phyloP scores from a whole-genome alignment of 441 rosid genomes.

The Gossypium laxum region DNA sequence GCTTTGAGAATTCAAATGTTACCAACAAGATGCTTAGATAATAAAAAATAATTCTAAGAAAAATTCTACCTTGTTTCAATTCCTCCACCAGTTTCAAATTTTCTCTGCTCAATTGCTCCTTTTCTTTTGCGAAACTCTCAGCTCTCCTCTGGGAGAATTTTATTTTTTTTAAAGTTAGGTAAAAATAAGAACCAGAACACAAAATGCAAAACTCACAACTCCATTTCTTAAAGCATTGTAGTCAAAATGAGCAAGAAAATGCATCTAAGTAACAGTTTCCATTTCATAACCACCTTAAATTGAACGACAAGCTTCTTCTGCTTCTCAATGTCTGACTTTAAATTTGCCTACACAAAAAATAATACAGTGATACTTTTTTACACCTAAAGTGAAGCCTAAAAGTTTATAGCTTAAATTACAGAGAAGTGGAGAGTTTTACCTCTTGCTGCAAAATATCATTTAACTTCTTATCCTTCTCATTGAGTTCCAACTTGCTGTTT shows the following conservation, averaged over 20 bases:
- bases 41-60: background rate
- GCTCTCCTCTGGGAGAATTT: constrained; percentile 29
- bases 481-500: constrained; percentile 49
- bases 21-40: constrained; percentile 13
- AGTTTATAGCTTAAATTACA: background rate
- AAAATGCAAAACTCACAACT: background rate
- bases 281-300: constrained; percentile 35
- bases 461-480: constrained; percentile 55
- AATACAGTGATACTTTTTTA: background rate
- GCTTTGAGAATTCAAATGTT: constrained; percentile 18
- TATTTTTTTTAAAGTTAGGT: background rate
- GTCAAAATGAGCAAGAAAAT: background rate
- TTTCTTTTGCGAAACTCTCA: constrained; percentile 48
- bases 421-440: constrained; percentile 30
- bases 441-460: constrained; percentile 51
- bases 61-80: constrained; percentile 56
- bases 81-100: constrained; percentile 78
- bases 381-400: constrained; percentile 6
- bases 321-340: constrained; percentile 47
- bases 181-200: background rate
- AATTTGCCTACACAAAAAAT: constrained; percentile 35
- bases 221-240: background rate
- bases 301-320: constrained; percentile 34
- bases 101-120: constrained; percentile 62
- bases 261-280: background rate